Percentiles rank a stretch among this genome's conserved stretches.
Evolutionary conservation across 2,329 filamentous ascomycete species (phyloP).

Genomic region (Fusarium robinianum): DNA sequence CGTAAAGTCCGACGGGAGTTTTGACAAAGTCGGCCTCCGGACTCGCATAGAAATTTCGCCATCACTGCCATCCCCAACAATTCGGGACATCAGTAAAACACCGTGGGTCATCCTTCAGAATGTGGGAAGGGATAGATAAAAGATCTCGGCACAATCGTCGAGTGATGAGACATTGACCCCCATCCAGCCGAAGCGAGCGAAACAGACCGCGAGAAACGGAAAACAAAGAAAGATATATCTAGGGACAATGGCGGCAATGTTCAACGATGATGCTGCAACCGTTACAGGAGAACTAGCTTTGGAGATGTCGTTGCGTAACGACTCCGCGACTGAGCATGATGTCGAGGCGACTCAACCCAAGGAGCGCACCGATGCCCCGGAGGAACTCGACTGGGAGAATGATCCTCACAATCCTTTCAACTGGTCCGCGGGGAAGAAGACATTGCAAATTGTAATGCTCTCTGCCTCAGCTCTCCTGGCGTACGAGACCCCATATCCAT

Average conservation of each 20-base stretch:
- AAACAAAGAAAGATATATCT: too few species aligned
- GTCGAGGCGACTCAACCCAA: constrained; percentile 36
- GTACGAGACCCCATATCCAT: too few species aligned
- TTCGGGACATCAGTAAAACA: too few species aligned
- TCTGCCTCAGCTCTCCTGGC: constrained; percentile 47
- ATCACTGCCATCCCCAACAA: background rate
- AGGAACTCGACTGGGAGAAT: constrained; percentile 39
- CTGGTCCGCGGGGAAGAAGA: constrained; percentile 51
- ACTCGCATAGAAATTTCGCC: background rate
- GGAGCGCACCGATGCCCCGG: constrained; percentile 1
- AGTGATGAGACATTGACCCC: background rate
- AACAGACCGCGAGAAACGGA: too few species aligned
- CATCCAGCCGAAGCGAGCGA: too few species aligned
- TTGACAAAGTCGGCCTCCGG: background rate
- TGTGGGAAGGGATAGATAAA: too few species aligned
- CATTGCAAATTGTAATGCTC: constrained; percentile 44
- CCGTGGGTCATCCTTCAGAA: background rate
- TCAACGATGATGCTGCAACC: constrained; percentile 2
- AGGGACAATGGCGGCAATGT: constrained; percentile 14
- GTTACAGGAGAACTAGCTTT: constrained; percentile 4
- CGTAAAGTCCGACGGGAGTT: constrained; percentile 11
- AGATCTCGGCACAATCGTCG: background rate
- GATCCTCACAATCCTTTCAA: constrained; percentile 56
- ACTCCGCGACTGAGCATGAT: constrained; percentile 30
- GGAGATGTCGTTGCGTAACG: constrained; percentile 3